Evolutionary conservation across 257 asterid species (phyloP), one percentile per base, ranked within the genome.

Genomic region (Avicennia marina): DNA sequence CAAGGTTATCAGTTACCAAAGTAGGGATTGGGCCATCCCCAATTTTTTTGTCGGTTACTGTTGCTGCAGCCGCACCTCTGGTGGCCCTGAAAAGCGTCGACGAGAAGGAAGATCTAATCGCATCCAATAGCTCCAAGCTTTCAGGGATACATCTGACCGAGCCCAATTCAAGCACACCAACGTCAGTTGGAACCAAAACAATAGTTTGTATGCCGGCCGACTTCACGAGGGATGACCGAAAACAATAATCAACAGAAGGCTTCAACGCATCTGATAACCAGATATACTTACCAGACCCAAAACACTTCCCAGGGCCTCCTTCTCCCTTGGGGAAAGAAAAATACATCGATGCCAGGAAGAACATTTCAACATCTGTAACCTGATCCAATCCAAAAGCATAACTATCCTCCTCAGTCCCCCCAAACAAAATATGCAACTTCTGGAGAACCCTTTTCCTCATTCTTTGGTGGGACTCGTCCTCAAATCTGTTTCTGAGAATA

Each of bases 301-400:
- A 91, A 56, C 95, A 82, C 60, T 61, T 83, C 16, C 98, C 96
- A 0, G 98, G 98, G 21, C 97, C 98, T 26, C 95, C 98, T 75
- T 76, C 83, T 12, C 95, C 95, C 54, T 71, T 61, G 9, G 95
- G 91, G 46, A 91, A 91, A 32, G 86, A 81, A 19, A 91, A 91
- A 74, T 91, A 91, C 98, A 91, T 91, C 1, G 98, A 91, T 0
- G 97, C 96, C 3, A 91, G 84, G 59, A 91, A 91, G 78, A 91
- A 91, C 95, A 91, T 78, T 69, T 91, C 98, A 5, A 93, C 86
- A 62, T 91, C 97, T 0, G 98, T 91, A 39, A 91, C 95, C 76
- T 76, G 78, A 72, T 88, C 98, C 82, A 91, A 69, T 20, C 90
- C 98, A 57, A 83, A 75, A 24, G 95, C 95, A 56, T 81, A 91